Base-by-base conservation (phyloP, 495 filamentous ascomycete species). In the Aspergillus nanangensis region DNA sequence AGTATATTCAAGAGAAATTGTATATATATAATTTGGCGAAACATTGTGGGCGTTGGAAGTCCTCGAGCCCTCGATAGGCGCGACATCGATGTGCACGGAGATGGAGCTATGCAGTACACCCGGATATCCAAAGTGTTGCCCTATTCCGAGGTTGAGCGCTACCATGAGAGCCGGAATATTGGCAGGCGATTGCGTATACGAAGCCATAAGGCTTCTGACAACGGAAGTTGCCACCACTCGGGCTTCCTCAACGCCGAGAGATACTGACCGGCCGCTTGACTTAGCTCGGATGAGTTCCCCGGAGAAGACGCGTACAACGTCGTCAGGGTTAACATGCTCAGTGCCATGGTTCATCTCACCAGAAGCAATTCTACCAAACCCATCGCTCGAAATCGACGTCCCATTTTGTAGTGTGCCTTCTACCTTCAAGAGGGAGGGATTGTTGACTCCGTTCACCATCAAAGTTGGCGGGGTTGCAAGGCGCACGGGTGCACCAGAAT, bases 381-480 rank as follows among this genome's bases (percentile, higher is more conserved):
- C 25, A 29, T 29, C 25, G 25, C 7, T 46, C 35, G 37, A 47
- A 24, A 56, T 53, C 17, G 61, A 41, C 15, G 61, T 52, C 22
- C 60, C 51, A 20, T 62, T 52, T n/a, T 56, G 57, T 41, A 62
- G 60, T 22, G 52, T 45, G 9, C 19, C 39, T 11, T 53, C 50
- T 3, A 34, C 23, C 33, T 55, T 52, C 23, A 56, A 48, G 7
- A 56, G 39, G 3, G 69, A 60, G 0, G 58, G 54, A 31, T 70
- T 62, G 24, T 65, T 69, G 17, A 79, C 75, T 2, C 85, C 87
- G 50, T 89, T 90, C 1, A 90, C 69, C 46, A 86, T 71, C 0
- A 89, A 62, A 8, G 79, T 76, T 1, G 84, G 84, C 8, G 88
- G 88, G 0, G 87, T 92, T 1, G 87, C 88, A 15, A 93, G 78